Percentiles rank a stretch among this genome's conserved stretches.
These are phyloP conservation scores for Globisporangium acanthophoron DNA, from an alignment of 352 stramenopile genomes.

Conservation along the genomic window DNA sequence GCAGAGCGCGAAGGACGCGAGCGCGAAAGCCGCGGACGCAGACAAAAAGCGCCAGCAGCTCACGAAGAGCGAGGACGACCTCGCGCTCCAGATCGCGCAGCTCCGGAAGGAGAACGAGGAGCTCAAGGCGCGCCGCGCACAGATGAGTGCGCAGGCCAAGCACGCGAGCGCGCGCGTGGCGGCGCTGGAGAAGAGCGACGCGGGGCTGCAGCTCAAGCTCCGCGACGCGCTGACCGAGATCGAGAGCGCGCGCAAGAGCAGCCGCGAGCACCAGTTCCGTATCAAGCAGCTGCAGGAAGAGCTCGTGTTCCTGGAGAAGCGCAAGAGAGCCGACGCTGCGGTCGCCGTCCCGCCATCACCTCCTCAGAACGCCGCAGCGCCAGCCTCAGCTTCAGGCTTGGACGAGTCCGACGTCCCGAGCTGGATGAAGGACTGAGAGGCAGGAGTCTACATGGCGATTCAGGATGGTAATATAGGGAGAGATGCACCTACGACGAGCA, in stretches of 20 bases:
- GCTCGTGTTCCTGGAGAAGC: constrained; percentile 52
- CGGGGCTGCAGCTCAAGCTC: constrained; percentile 26
- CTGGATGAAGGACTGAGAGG: constrained; percentile 36
- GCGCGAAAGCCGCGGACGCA: constrained; percentile 24
- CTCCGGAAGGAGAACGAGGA: constrained; percentile 56
- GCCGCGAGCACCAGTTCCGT: constrained; percentile 54
- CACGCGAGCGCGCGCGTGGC: constrained; percentile 35
- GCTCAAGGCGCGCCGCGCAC: constrained; percentile 31
- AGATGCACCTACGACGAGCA: neutral
- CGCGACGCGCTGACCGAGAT: constrained; percentile 38
- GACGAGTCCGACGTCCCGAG: constrained; percentile 22
- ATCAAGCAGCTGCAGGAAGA: constrained; percentile 70
- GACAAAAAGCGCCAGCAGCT: constrained; percentile 36
- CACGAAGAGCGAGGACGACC: constrained; percentile 26
- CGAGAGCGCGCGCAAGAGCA: constrained; percentile 39
- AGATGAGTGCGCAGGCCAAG: constrained; percentile 43
- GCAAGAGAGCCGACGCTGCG: constrained; percentile 15
- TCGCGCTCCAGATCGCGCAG: constrained; percentile 33
- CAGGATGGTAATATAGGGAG: neutral
- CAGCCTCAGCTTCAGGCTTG: neutral
- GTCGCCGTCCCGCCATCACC: neutral
- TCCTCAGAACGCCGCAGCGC: neutral
- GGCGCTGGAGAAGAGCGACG: constrained; percentile 29
- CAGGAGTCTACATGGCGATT: neutral
- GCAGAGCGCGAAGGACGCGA: constrained; percentile 41